phyloP scores from a whole-genome alignment of 768 basidiomycete genomes.

The Serpula lacrymans region DNA sequence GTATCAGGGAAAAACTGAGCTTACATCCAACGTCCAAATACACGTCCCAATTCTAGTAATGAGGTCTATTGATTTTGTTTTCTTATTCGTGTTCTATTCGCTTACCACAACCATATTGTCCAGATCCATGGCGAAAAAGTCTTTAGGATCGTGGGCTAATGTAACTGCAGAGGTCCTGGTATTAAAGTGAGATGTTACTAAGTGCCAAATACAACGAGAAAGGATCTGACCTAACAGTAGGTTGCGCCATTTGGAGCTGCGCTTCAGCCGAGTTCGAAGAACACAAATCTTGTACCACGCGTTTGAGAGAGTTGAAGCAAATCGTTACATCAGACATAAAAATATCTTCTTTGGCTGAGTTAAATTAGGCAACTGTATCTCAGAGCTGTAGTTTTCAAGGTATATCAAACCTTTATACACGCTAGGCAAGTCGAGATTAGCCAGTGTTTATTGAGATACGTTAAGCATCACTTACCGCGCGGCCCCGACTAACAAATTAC shows the following conservation, averaged over 20 bases:
- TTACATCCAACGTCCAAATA: constrained; percentile 48
- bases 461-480: constrained; percentile 58
- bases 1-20: constrained; percentile 7
- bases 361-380: too few species aligned
- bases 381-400: not conserved
- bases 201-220: too few species aligned
- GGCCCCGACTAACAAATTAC: constrained; percentile 86
- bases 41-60: constrained; percentile 59
- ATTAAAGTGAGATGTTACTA: too few species aligned
- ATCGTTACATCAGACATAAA: constrained; percentile 76
- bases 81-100: too few species aligned
- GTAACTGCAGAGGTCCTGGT: constrained; percentile 49
- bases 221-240: constrained; percentile 52
- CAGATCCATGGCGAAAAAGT: constrained; percentile 53
- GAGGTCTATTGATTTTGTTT: not conserved
- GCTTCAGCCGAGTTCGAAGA: constrained; percentile 40
- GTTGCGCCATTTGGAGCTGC: constrained; percentile 70
- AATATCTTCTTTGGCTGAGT: constrained; percentile 77
- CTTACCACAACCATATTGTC: constrained; percentile 63
- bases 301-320: constrained; percentile 76
- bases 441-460: not conserved
- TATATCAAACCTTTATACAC: constrained; percentile 45
- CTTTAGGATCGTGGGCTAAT: constrained; percentile 47
- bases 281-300: constrained; percentile 67
- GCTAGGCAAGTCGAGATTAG: constrained; percentile 20